These are phyloP conservation scores for Closterium sp. DNA, from an alignment of 139 green algal genomes.

Conservation along the genomic window DNA sequence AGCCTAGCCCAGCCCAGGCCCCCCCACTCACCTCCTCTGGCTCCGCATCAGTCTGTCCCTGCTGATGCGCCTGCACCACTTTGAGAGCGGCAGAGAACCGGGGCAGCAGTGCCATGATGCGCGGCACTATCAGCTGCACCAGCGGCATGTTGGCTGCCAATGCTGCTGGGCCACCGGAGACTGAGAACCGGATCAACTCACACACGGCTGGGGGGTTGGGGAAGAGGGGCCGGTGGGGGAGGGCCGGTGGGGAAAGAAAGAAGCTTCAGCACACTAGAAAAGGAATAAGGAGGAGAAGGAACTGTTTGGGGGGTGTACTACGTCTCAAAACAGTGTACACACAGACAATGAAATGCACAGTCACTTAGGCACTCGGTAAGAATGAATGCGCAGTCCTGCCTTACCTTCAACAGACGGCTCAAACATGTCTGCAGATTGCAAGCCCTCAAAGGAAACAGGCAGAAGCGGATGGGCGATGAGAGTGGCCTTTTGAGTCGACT, in stretches of 20 bases:
- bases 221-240: neutral
- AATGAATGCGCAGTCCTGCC: no score
- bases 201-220: constrained; percentile 21
- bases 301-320: no score
- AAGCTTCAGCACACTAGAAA: neutral
- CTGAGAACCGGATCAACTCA: constrained; percentile 68
- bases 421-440: constrained; percentile 67
- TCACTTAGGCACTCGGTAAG: no score
- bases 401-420: constrained; percentile 72
- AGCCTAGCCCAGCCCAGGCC: neutral
- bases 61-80: constrained; percentile 11
- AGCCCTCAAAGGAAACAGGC: constrained; percentile 65
- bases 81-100: constrained; percentile 62
- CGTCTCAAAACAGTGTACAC: no score
- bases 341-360: no score
- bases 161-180: constrained; percentile 36
- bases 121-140: constrained; percentile 71
- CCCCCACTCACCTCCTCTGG: constrained; percentile 7
- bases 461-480: constrained; percentile 55
- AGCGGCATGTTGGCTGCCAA: constrained; percentile 55
- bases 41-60: constrained; percentile 8
- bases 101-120: constrained; percentile 74
- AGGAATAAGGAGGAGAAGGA: no score
- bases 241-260: neutral
- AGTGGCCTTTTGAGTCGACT: no score